phyloP scores from a whole-genome alignment of 805 yeast species.

The Ogataea henricii region DNA sequence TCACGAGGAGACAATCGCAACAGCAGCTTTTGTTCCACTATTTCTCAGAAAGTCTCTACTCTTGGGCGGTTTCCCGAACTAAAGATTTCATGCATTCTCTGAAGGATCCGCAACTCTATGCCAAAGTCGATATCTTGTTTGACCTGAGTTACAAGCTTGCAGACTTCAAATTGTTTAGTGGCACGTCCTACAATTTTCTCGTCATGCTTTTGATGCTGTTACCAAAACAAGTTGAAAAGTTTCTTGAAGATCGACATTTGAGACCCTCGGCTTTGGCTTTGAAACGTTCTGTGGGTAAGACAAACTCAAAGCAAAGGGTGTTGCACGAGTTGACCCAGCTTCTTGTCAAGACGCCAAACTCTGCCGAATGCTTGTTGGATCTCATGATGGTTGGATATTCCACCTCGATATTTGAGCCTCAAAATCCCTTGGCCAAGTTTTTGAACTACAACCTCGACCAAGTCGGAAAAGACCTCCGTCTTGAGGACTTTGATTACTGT shows the following conservation, averaged over 20 bases:
- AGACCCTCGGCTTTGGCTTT: conserved; percentile 26
- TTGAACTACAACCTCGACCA: conserved; percentile 26
- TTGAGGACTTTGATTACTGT: conserved; percentile 31
- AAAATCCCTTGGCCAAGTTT: conserved; percentile 33
- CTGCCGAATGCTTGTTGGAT: conserved; percentile 34
- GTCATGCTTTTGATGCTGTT: conserved; percentile 37
- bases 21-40: conserved; percentile 47
- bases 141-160: conserved; percentile 35
- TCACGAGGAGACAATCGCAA: conserved; percentile 46
- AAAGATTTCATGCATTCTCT: conserved; percentile 40
- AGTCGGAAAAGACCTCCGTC: conserved; percentile 30
- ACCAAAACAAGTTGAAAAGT: conserved; percentile 35
- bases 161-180: conserved; percentile 33
- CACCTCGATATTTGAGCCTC: conserved; percentile 26
- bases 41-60: conserved; percentile 45
- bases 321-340: conserved; percentile 27
- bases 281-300: conserved; percentile 27
- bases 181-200: conserved; percentile 35
- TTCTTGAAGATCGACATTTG: conserved; percentile 22
- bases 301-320: conserved; percentile 29
- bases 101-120: conserved; percentile 12
- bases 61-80: conserved; percentile 55
- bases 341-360: conserved; percentile 25
- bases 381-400: conserved; percentile 38
- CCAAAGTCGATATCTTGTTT: conserved; percentile 38